These are phyloP conservation scores for Wickerhamomyces chaumierensis DNA, from an alignment of 805 yeast genomes.

Conservation along the genomic window DNA sequence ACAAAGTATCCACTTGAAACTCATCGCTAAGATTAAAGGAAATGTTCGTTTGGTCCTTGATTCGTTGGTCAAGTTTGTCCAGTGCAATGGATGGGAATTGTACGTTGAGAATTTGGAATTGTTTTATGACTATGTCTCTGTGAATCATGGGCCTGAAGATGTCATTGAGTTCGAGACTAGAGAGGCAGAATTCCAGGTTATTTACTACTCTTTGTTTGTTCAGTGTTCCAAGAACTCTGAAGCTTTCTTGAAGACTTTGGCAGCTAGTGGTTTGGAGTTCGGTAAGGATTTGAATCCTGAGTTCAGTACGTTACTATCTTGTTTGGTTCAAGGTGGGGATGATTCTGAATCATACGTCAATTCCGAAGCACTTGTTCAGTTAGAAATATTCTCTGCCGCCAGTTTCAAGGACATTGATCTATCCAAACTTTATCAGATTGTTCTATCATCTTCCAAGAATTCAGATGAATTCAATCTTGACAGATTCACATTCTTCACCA, in stretches of 20 bases:
- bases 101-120: constrained; percentile 26
- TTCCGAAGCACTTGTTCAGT: constrained; percentile 12
- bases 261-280: constrained; percentile 10
- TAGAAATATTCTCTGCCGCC: constrained; percentile 15
- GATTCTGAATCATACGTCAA: constrained; percentile 12
- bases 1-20: constrained; percentile 40
- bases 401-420: constrained; percentile 19
- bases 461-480: constrained; percentile 12
- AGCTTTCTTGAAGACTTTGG: constrained; percentile 20
- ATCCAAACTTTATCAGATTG: constrained; percentile 8
- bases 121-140: constrained; percentile 26
- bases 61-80: constrained; percentile 12
- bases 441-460: constrained; percentile 6
- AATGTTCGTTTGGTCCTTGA: constrained; percentile 13
- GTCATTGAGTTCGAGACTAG: background rate
- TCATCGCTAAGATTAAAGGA: constrained; percentile 29
- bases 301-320: constrained; percentile 17
- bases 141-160: constrained; percentile 7
- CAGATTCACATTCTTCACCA: constrained; percentile 20
- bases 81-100: constrained; percentile 22
- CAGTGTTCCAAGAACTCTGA: constrained; percentile 5
- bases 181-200: constrained; percentile 15
- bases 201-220: constrained; percentile 17
- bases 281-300: constrained; percentile 3
- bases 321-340: constrained; percentile 14